Evolutionary conservation across 768 basidiomycete species (phyloP).

Genomic region (Calocybe gangraenosa): DNA sequence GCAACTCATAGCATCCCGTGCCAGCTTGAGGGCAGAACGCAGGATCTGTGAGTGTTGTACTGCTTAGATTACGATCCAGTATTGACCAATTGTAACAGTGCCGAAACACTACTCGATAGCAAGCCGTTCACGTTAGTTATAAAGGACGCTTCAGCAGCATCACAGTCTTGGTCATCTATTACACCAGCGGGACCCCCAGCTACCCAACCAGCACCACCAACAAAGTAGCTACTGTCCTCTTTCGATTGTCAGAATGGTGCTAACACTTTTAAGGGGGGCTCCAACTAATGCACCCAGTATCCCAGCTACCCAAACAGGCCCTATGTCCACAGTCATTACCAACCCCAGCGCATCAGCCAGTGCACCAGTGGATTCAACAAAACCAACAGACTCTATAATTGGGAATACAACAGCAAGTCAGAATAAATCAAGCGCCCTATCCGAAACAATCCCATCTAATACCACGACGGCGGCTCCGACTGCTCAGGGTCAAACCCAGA

Average conservation of each 20-base stretch:
- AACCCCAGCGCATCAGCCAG: too few relatives aligned
- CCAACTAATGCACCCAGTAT: background rate
- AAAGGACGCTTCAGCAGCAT: background rate
- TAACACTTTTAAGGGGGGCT: too few relatives aligned
- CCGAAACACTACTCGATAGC: background rate
- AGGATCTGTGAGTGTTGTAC: background rate
- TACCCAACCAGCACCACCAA: too few relatives aligned
- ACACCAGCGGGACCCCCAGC: too few relatives aligned
- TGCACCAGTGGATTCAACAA: background rate
- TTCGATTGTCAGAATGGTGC: too few relatives aligned
- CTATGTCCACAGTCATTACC: too few relatives aligned
- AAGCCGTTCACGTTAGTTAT: background rate
- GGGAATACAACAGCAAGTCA: background rate
- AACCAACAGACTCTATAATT: background rate
- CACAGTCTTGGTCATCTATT: background rate
- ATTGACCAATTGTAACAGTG: background rate
- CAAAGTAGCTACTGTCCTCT: too few relatives aligned
- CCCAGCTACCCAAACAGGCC: background rate
- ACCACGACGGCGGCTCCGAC: background rate
- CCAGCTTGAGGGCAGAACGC: background rate
- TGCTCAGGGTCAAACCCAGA: background rate
- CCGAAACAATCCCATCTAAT: background rate
- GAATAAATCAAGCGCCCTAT: background rate
- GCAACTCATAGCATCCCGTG: background rate
- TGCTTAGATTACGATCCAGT: background rate